A percentile compares a stretch with the other conserved stretches of the same genome.
Conservation (phyloP, 148 eudicot species). For the Fallopia convolvulus region DNA sequence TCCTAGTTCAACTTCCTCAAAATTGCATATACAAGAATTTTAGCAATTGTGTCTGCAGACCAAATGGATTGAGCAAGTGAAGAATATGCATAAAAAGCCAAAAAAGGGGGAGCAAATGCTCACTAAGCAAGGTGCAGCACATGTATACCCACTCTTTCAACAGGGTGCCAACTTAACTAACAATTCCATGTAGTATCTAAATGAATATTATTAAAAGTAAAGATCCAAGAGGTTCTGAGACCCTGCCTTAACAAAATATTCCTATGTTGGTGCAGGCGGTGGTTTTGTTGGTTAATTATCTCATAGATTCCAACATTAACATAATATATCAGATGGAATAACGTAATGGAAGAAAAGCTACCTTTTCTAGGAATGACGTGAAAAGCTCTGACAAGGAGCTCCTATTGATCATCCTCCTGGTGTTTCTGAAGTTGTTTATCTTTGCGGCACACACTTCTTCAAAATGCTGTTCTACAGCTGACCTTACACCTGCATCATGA, state of each 20-base stretch:
- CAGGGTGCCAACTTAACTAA: background rate
- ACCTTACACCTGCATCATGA: conserved; percentile 62
- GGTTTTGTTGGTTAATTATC: background rate
- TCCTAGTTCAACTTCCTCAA: background rate
- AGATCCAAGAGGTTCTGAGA: background rate
- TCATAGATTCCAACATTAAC: background rate
- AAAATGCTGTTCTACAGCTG: conserved; percentile 53
- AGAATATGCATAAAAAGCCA: background rate
- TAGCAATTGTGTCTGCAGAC: background rate
- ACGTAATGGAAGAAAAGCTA: conserved; percentile 3
- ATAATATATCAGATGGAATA: background rate
- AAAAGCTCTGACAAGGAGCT: conserved; percentile 74
- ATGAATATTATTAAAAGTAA: background rate
- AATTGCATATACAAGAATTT: background rate
- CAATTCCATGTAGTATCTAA: background rate
- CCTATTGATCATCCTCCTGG: conserved; percentile 34
- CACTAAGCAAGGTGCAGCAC: background rate
- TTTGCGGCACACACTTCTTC: conserved; percentile 53
- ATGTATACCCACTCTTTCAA: background rate
- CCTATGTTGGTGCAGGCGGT: background rate
- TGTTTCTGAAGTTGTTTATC: conserved; percentile 39
- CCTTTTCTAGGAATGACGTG: conserved; percentile 70
- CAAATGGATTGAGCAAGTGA: background rate
- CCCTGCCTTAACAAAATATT: background rate
- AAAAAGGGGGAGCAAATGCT: background rate